Base-by-base conservation (phyloP, 1,284 basidiomycete genomes). In the Amylostereum areolatum region DNA sequence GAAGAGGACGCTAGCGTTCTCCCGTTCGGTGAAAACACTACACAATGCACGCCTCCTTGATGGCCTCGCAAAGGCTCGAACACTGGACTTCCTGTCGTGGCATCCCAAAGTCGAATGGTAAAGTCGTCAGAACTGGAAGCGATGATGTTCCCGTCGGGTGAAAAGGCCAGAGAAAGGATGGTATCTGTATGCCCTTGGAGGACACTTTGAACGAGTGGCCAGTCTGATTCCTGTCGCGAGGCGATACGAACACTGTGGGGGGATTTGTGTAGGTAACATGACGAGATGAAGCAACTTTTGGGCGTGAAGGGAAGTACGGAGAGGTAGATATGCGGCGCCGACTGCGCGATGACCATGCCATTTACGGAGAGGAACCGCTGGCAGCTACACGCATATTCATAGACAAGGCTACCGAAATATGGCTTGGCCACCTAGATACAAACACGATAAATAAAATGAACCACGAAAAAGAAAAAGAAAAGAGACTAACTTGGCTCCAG, bases 21-120 rank as follows among this genome's bases (percentile, higher is more conserved):
- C 24, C 58, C 55, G 49, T 62, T 55, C 5, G 57, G 59, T 1
- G 63, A 63, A 54, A 61, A 62, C 5, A 42, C 48, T 4, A 60
- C 58, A 28, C 47, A 43, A 50, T 55, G 57, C 18, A 66, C 59
- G 9, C 56, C 50, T 2, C 49, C 54, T 3, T 30, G 43, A 49
- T 68, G 62, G 9, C 54, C 59, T 18, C 34, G 32, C 25, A 53
- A 25, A 12, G 41, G 48, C 29, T 49, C 46, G 41, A 47, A 50
- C 32, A 63, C 45, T n/a, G 31, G 45, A 12, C 27, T 29, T 5
- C 51, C 53, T 5, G 54, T 50, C 6, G 40, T n/a, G 7, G 46
- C 46, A 36, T 53, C 46, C 52, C 50, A 52, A 42, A 55, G 30
- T 25, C 41, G 41, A 5, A 43, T 29, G n/a, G 41, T 43, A 8